phyloP scores from a whole-genome alignment of 768 basidiomycete genomes.

The Pleurotus pulmonarius region DNA sequence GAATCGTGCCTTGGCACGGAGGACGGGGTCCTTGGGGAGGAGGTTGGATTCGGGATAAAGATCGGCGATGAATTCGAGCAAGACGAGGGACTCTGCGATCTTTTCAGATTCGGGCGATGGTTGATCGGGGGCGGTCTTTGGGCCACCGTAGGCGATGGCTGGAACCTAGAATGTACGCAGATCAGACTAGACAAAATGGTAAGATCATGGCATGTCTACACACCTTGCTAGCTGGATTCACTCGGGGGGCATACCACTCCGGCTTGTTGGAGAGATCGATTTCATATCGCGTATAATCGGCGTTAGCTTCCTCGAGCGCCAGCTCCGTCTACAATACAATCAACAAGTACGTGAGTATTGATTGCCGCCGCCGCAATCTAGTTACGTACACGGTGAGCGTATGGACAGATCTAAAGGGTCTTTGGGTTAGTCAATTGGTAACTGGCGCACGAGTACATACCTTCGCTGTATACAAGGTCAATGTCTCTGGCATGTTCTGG shows the following conservation, averaged over 20 bases:
- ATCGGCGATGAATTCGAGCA: slow-evolving; percentile 66
- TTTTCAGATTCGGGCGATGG: slow-evolving; percentile 62
- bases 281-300: slow-evolving; percentile 46
- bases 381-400: slow-evolving; percentile 1
- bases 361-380: not conserved
- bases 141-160: slow-evolving; percentile 60
- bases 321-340: slow-evolving; percentile 46
- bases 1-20: slow-evolving; percentile 56
- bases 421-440: not conserved
- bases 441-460: not conserved
- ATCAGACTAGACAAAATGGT: not conserved
- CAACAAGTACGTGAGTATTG: not conserved
- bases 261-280: slow-evolving; percentile 66
- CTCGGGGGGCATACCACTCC: slow-evolving; percentile 60
- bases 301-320: slow-evolving; percentile 55
- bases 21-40: slow-evolving; percentile 52
- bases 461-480: slow-evolving; percentile 2
- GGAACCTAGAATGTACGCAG: slow-evolving; percentile 36
- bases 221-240: slow-evolving; percentile 69
- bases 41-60: slow-evolving; percentile 44
- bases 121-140: slow-evolving; percentile 45
- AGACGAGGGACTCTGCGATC: slow-evolving; percentile 60
- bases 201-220: slow-evolving; percentile 6
- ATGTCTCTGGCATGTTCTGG: not conserved
- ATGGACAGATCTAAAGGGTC: not conserved